Base-by-base conservation (phyloP, 139 green algal genomes). In the Closterium sp. region DNA sequence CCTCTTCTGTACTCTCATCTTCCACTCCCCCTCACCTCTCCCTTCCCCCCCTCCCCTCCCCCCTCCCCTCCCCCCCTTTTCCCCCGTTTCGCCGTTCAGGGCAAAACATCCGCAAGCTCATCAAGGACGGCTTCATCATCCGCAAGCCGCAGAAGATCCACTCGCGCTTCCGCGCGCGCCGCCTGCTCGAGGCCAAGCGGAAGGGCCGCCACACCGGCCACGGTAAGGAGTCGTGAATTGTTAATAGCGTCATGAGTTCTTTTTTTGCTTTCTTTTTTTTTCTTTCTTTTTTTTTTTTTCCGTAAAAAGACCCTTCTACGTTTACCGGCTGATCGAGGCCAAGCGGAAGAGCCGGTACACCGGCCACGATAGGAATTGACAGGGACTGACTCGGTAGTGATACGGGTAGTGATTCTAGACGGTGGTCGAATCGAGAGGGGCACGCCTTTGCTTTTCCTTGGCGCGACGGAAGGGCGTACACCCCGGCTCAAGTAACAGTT, bases 51-150 rank as follows among this genome's bases (percentile, higher is more conserved):
- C 9, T 10, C 34, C 7, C 38, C 38, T 50, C 7, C 38, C 28
- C 84, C 38, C 38, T 13, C 7, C 38, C 38, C 38, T 7, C 38
- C 13, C 7, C n/a, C 28, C 84, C 84, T 29, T 28, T 79, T 50
- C 38, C 38, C 38, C 38, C 38, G 1, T 50, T 50, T 9, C 38
- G 4, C 38, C 38, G 19, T 91, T 32, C 97, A 99, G 98, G 98
- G 91, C 98, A 99, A 94, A 99, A 99, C 95, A 98, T 99, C 91
- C 94, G 98, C 38, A 99, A 99, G 97, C 96, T 99, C 70, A 94
- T 99, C 10, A 99, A 99, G 97, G 98, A 99, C 91, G 98, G 98
- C 62, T 98, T 99, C 93, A 97, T 99, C 90, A 99, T 99, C 95
- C 96, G 96, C 87, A 99, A 99, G 97, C 98, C 98, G 30, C 90